Percentiles rank a stretch among this genome's conserved stretches.
Evolutionary conservation across 352 stramenopile species (phyloP).

Genomic region (Blastocystis hominis): DNA sequence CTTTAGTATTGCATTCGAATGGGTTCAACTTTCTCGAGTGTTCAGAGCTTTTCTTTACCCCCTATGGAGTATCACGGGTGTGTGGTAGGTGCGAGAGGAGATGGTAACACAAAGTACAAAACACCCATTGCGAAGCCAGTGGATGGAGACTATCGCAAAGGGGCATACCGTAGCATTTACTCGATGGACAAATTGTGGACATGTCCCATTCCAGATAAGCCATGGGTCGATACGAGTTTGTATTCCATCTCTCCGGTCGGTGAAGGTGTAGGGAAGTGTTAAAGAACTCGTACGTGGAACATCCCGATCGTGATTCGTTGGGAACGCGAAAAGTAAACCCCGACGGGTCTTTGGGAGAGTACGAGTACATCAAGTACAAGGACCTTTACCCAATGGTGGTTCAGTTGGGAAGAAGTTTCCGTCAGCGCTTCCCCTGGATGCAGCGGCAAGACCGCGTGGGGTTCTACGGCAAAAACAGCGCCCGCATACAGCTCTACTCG

Average conservation of each 20-base stretch:
- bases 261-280: neutral
- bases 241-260: neutral
- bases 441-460: neutral
- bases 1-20: no score
- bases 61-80: neutral
- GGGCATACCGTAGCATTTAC: neutral
- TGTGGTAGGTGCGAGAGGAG: neutral
- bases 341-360: slow-evolving; percentile 23
- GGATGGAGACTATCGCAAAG: neutral
- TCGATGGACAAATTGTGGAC: neutral
- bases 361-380: slow-evolving; percentile 55
- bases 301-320: neutral
- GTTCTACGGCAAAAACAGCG: slow-evolving; percentile 21
- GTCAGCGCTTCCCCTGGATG: slow-evolving; percentile 4
- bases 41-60: neutral
- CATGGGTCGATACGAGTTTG: neutral
- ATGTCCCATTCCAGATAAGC: neutral
- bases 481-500: neutral
- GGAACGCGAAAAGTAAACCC: neutral
- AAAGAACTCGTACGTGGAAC: slow-evolving; percentile 14
- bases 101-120: neutral
- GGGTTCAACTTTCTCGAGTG: no score
- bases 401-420: slow-evolving; percentile 21
- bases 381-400: slow-evolving; percentile 50
- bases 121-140: neutral